Evolutionary conservation across 2,329 filamentous ascomycete species (phyloP).

Genomic region (Mycogone perniciosa): DNA sequence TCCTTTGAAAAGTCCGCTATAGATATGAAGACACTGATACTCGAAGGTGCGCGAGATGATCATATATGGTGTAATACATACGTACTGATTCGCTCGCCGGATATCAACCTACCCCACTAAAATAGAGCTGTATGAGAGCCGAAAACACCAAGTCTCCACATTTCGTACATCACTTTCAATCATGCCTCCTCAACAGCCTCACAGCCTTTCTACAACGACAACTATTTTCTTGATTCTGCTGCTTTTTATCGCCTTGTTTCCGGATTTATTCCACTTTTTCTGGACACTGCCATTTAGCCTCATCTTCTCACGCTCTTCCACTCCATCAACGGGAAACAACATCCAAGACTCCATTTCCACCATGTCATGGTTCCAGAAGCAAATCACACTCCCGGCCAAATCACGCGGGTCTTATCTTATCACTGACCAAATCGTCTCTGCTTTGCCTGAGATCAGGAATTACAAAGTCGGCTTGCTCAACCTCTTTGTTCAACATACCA

Average conservation of each 20-base stretch:
- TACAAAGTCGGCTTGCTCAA: constrained; percentile 86
- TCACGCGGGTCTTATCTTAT: constrained; percentile 84
- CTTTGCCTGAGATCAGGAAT: constrained; percentile 70
- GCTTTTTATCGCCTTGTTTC: constrained; percentile 47
- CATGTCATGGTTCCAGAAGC: constrained; percentile 81
- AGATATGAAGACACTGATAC: too few species aligned
- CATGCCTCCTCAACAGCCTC: constrained; percentile 34
- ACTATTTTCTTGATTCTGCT: constrained; percentile 42
- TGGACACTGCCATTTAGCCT: constrained; percentile 43
- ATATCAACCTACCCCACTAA: constrained; percentile 9
- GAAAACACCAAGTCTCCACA: constrained; percentile 24
- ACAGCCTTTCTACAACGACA: constrained; percentile 30
- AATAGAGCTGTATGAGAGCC: not conserved
- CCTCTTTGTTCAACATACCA: constrained; percentile 93
- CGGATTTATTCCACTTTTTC: constrained; percentile 45
- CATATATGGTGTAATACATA: too few species aligned
- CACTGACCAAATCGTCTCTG: constrained; percentile 64
- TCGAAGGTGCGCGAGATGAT: too few species aligned
- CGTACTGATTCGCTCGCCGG: not conserved
- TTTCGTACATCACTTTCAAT: constrained; percentile 16
- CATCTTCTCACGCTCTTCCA: constrained; percentile 24
- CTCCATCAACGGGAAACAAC: constrained; percentile 24
- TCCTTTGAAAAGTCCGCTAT: too few species aligned
- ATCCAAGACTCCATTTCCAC: constrained; percentile 17
- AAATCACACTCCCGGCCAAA: constrained; percentile 69